Evolutionary conservation across 441 rosid species (phyloP), one percentile per base, ranked within the genome.

Genomic region (Cnidoscolus chayamansa): DNA sequence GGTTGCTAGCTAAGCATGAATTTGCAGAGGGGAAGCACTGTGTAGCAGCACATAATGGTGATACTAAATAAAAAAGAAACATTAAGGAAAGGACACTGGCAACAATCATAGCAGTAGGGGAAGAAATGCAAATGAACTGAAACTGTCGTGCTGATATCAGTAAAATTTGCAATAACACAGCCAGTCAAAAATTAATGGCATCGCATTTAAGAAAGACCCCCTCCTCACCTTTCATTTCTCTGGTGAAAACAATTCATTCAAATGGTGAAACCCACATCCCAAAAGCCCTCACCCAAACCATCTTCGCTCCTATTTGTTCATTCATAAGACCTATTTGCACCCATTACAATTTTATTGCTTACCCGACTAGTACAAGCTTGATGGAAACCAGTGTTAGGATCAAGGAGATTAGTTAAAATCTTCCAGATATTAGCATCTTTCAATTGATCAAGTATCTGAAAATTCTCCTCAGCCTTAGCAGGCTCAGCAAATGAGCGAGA

Each of bases 341-440:
- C 55, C 37, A 49, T 61, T 25, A 47, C 16, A 61, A 66, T 79
- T 68, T 77, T 68, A 68, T 50, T 73, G 70, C 90, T 86, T 83
- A 93, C 99, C 98, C 92, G 93, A 79, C 79, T 65, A 78, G 60
- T 77, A 74, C 77, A 85, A 66, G 94, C 89, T 76, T 88, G 91
- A 59, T 72, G 78, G 73, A 89, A 86, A 86, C 89, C 80, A 68
- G 91, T 84, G 74, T 86, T 85, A 73, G 94, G 87, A 89, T 92
- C 98, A 43, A 94, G 88, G 58, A 96, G 80, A 82, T 72, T 80
- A 25, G 80, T 74, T 78, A 96, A 80, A 71, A 92, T 91, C 86
- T 89, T 94, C 99, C 99, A 94, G 72, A 94, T 83, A 79, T 91
- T 94, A 77, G 85, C 80, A 86, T 94, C 99, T 85, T 94, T 92